Evolutionary conservation across 2,329 filamentous ascomycete genomes (phyloP), one percentile per base, ranked within the genome.

Genomic region (Fusarium illudens): DNA sequence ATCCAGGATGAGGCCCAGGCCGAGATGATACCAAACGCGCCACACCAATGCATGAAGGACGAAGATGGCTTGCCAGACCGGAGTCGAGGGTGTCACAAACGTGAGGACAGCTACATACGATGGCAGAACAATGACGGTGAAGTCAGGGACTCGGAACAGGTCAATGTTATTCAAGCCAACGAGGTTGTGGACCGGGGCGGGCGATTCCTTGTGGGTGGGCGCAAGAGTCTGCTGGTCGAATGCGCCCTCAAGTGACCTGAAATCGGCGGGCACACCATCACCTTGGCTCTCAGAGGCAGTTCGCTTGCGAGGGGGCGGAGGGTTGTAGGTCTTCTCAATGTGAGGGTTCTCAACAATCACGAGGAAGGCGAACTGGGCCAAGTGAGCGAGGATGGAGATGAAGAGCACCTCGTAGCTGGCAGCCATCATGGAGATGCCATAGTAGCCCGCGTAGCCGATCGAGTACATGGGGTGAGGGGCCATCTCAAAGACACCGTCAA

Each of bases 381-480:
- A 89, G 82, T 99, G 96, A 64, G 95, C 96, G 75, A 96, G 82
- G 75, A 99, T 95, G 59, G 96, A 98, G 79, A 98, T 97, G 84
- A 97, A 94, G 51, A 99, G 87, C 61, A 99, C 95, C 75, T 95
- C 94, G 81, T 98, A 98, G 84, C 96, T 99, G 65, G 95, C 95
- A 48, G 94, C 94, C 91, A 99, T 96, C 83, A 97, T 90, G 63
- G 95, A 97, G 76, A 98, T 97, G 72, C 96, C 96, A 78, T 99
- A 99, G 83, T 96, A 99, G 48, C 96, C 96, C 54, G 93, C 94
- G 79, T 99, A 99, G 36, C 96, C 96, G 75, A 98, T 95, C 58
- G 94, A 97, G 82, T 98, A 98, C 95, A 98, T 98, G 67, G 95
- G 95, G 78, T 98, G 96, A 30, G 96, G 96, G 19, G 96, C 96